Base-by-base conservation (phyloP, 2,329 filamentous ascomycete species). In the Taxawa tesnikishii region DNA sequence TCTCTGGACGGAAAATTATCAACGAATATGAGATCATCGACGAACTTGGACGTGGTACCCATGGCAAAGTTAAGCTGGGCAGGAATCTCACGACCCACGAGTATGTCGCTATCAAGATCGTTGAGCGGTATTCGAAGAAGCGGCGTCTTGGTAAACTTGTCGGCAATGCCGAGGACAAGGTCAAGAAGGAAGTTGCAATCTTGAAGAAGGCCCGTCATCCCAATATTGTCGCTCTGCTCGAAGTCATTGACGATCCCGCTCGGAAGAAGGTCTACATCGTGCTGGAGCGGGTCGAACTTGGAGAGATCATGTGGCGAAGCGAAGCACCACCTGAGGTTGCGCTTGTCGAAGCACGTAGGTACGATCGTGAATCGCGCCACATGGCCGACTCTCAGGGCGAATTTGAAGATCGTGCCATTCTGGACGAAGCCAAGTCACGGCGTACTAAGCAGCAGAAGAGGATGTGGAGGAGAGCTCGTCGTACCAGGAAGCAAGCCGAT, bases 211-310 rank as follows among this genome's bases (percentile, higher is more conserved):
- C 93, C 33, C 79, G 88, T 17, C 90, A 98, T 55, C 79, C 83
- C n/a, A 94, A 98, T 50, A 83, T 98, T 25, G 90, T 98, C 40
- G 87, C 83, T 46, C 67, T 98, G 24, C 71, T 96, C 41, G 90
- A 98, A 60, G 87, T 98, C 48, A 96, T 98, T 47, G 90, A 98
- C 53, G 90, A 98, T 53, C 88, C 88, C 2, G 83, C 85, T 48
- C 75, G 85, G 37, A 90, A 92, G 62, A 98, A 98, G 61, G 94
- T 98, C 40, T 98, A 98, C 60, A 88, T 98, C 61, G 83, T 96
- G 13, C 70, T 98, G 26, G 90, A 98, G 56, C 88, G 88, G 56
- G 87, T 94, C 35, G 84, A 94, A 53, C 71, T 88, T 25, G 88
- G 90, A 31, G 90, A 98, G 59, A 83, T 98, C 36, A 72, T 84